These are phyloP conservation scores for Amorphotheca resinae DNA, from an alignment of 495 filamentous ascomycete genomes.

Conservation along the genomic window DNA sequence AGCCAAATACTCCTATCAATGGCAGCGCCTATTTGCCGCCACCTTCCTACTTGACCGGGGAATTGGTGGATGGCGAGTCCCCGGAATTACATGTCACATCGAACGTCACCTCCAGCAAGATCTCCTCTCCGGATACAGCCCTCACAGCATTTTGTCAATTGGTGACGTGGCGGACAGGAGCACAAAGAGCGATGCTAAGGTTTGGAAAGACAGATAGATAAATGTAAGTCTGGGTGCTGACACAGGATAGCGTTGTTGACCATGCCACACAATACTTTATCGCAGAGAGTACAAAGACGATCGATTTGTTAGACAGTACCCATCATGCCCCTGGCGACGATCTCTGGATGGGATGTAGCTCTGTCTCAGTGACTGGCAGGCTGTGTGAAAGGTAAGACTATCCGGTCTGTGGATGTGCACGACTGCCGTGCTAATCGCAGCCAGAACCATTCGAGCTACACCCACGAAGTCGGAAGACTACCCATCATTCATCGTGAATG, in stretches of 20 bases:
- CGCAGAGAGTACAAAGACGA: constrained; percentile 38
- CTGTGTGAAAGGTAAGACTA: constrained; percentile 32
- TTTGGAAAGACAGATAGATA: neutral
- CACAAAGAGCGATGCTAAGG: constrained; percentile 36
- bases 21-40: constrained; percentile 4
- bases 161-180: constrained; percentile 30
- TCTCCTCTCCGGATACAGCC: constrained; percentile 41
- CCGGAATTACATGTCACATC: constrained; percentile 31
- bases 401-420: too few relatives aligned
- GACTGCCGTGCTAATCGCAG: too few relatives aligned
- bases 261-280: constrained; percentile 37
- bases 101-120: constrained; percentile 35
- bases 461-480: neutral
- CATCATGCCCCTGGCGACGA: constrained; percentile 27
- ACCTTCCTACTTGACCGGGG: neutral
- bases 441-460: neutral
- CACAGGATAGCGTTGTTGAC: constrained; percentile 23
- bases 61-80: constrained; percentile 15
- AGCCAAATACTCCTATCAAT: constrained; percentile 14
- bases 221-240: neutral
- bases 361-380: constrained; percentile 30
- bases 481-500: constrained; percentile 11
- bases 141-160: constrained; percentile 54
- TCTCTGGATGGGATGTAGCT: constrained; percentile 32
- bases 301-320: constrained; percentile 23